Conservation (phyloP, 345 rosid genomes). For the Geranium brycei region DNA sequence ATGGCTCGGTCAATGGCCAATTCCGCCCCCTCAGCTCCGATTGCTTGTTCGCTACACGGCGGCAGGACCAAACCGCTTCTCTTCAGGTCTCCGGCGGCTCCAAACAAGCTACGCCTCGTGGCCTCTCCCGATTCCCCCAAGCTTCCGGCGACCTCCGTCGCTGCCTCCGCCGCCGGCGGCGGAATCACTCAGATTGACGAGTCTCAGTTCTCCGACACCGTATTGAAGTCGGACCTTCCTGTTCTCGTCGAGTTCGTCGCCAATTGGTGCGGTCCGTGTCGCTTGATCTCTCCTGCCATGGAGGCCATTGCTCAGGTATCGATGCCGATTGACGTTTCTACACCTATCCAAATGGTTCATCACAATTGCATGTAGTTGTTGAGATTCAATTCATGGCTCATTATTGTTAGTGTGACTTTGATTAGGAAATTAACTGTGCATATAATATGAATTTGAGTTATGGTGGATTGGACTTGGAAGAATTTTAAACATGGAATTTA, state of each 20-base stretch:
- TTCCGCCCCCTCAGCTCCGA: not conserved
- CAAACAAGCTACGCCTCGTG: not conserved
- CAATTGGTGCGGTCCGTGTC: conserved; percentile 88
- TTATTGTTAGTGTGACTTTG: too few relatives aligned
- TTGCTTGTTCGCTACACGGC: not conserved
- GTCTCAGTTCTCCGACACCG: conserved; percentile 41
- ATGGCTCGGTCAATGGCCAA: not conserved
- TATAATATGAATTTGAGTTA: too few relatives aligned
- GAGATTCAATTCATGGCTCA: too few relatives aligned
- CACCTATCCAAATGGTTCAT: too few relatives aligned
- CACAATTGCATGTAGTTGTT: too few relatives aligned
- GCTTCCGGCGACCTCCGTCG: conserved; percentile 24
- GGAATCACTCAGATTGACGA: conserved; percentile 41
- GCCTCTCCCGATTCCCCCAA: not conserved
- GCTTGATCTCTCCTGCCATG: conserved; percentile 66
- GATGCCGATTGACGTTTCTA: not conserved
- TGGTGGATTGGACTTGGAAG: too few relatives aligned
- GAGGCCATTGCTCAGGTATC: conserved; percentile 28
- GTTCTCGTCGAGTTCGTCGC: conserved; percentile 84
- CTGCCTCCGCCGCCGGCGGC: conserved; percentile 9
- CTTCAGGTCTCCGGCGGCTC: not conserved
- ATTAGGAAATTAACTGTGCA: too few relatives aligned
- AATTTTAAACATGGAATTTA: too few relatives aligned
- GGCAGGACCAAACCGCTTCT: not conserved
- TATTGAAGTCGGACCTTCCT: conserved; percentile 51